phyloP scores from a whole-genome alignment of 257 asterid species.

The Scutellaria baicalensis region DNA sequence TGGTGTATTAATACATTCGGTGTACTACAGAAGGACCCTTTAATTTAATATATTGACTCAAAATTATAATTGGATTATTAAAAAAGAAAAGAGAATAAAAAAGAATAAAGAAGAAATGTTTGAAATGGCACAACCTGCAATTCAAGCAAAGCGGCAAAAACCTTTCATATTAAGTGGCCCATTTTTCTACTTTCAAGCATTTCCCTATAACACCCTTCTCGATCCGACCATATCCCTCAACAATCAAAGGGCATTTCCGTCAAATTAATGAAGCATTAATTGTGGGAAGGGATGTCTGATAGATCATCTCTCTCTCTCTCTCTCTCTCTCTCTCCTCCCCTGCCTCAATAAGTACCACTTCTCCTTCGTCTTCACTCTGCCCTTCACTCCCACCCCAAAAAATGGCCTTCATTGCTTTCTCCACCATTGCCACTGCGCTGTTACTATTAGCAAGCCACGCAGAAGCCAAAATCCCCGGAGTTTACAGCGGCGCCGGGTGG shows the following conservation, averaged over 20 bases:
- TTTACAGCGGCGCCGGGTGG: conserved; percentile 63
- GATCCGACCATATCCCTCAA: background rate
- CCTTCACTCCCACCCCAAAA: background rate
- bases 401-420: conserved; percentile 10
- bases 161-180: conserved; percentile 36
- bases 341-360: conserved; percentile 41
- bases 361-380: conserved; percentile 12
- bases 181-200: background rate
- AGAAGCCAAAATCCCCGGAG: conserved; percentile 54
- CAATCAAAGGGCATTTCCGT: conserved; percentile 11
- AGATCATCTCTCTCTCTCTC: background rate
- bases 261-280: conserved; percentile 31
- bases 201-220: conserved; percentile 9
- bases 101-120: conserved; percentile 5
- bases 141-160: conserved; percentile 57
- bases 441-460: conserved; percentile 6
- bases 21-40: no score
- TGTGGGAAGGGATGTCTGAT: conserved; percentile 11
- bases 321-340: conserved; percentile 20
- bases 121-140: conserved; percentile 41
- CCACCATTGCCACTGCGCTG: conserved; percentile 18
- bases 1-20: no score
- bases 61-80: no score
- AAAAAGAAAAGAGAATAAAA: background rate
- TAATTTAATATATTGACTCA: no score